Evolutionary conservation across 805 yeast species (phyloP), one percentile per base, ranked within the genome.

Genomic region (Saccharomyces eubayanus): DNA sequence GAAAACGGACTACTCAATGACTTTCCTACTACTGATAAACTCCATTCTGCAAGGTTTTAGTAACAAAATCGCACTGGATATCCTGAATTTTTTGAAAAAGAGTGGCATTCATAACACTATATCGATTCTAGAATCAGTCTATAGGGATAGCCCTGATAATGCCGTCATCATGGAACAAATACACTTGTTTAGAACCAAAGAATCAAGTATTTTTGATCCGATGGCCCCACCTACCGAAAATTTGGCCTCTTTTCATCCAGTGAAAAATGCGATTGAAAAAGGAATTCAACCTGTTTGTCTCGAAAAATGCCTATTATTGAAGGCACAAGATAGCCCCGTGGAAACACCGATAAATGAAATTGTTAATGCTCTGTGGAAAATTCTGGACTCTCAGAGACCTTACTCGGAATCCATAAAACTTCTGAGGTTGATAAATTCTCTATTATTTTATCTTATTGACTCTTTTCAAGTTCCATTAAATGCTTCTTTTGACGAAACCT

Each of bases 131-230:
- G 77, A 77, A 48, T 16, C 16, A 16, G 6, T 21, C 24, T 36
- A 36, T 16, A 36, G 20, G 12, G 11, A 36, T 16, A 68, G 69
- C 1, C 71, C 89, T 54, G 75, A 80, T 27, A 78, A 77, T 60
- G 84, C 80, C n/a, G 75, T 76, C 6, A 75, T 89, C 49, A 77
- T 75, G 51, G 87, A 85, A 56, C 85, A 87, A 63, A 80, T 89
- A 49, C 73, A 76, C n/a, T 78, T 77, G 53, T 89, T 81, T 66
- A 54, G 49, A 46, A 52, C 53, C 9, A 31, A 55, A 28, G 77
- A 74, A 52, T 82, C 79, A 31, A 63, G 69, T 68, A 49, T 59
- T 4, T 30, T 57, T 12, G n/a, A 46, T 36, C 27, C 53, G 21
- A 36, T 56, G 14, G 52, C 72, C 73, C 61, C 78, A 73, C 16